These are phyloP conservation scores for Fusarium nematophilum DNA, from an alignment of 2,329 filamentous ascomycete species.

Conservation along the genomic window DNA sequence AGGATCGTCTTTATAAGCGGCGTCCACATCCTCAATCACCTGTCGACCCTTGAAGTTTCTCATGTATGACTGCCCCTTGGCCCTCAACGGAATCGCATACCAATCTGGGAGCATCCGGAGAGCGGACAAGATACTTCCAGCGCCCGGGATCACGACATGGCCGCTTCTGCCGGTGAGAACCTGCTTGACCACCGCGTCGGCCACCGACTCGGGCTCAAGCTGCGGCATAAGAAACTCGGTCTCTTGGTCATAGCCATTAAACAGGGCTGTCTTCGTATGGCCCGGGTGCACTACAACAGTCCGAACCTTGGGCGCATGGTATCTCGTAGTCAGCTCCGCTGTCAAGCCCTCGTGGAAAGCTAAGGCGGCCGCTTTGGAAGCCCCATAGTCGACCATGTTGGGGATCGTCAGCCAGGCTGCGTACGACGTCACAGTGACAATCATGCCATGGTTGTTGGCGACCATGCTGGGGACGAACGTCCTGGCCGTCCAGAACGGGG, in stretches of 20 bases:
- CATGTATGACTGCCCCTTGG: conserved; percentile 56
- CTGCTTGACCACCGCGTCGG: conserved; percentile 60
- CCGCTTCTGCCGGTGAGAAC: conserved; percentile 61
- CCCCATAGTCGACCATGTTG: conserved; percentile 74
- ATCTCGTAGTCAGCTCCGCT: conserved; percentile 67
- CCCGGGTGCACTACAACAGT: conserved; percentile 73
- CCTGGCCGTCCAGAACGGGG: conserved; percentile 74
- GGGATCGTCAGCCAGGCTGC: conserved; percentile 71
- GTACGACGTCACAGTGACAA: conserved; percentile 76
- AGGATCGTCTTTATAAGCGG: conserved; percentile 47
- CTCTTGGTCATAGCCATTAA: conserved; percentile 67
- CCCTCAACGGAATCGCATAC: conserved; percentile 66
- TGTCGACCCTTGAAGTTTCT: conserved; percentile 58
- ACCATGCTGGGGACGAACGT: conserved; percentile 77
- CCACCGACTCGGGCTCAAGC: conserved; percentile 55
- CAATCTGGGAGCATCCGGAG: conserved; percentile 70
- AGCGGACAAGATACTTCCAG: conserved; percentile 54
- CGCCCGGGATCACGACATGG: conserved; percentile 58
- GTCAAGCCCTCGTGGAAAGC: conserved; percentile 75
- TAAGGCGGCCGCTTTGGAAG: conserved; percentile 73
- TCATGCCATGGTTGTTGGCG: conserved; percentile 73
- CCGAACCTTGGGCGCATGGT: conserved; percentile 71
- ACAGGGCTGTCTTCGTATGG: conserved; percentile 51
- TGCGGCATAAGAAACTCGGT: conserved; percentile 48
- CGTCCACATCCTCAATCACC: conserved; percentile 59